Conservation (phyloP, 768 basidiomycete species). For the Boletus rubroflammeus region DNA sequence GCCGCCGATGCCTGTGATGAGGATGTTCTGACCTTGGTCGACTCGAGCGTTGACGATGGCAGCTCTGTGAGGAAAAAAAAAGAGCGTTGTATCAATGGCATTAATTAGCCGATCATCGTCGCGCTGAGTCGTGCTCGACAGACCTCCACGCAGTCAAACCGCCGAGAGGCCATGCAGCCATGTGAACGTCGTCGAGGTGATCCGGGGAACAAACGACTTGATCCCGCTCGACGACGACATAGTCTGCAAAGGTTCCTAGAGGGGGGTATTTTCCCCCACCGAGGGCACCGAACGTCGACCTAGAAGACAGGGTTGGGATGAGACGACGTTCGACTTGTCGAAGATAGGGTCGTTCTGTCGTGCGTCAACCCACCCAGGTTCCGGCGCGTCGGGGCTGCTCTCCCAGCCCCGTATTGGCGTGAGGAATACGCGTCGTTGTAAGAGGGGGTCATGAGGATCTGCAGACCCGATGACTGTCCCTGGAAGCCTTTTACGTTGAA, state of each 20-base stretch:
- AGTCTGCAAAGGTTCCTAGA: slow-evolving; percentile 74
- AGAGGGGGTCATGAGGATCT: slow-evolving; percentile 49
- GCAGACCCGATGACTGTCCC: slow-evolving; percentile 62
- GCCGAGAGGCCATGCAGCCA: slow-evolving; percentile 74
- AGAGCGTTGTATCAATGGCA: background rate
- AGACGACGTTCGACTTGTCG: background rate
- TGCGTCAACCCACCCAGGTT: slow-evolving; percentile 46
- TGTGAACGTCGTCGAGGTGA: slow-evolving; percentile 64
- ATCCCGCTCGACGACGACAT: slow-evolving; percentile 67
- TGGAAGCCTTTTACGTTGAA: slow-evolving; percentile 23
- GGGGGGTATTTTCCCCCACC: slow-evolving; percentile 54
- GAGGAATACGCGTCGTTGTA: slow-evolving; percentile 70
- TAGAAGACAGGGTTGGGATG: background rate
- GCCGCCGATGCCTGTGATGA: slow-evolving; percentile 81
- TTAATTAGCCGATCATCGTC: background rate
- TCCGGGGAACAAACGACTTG: slow-evolving; percentile 62
- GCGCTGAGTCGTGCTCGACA: slow-evolving; percentile 5
- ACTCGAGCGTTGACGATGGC: slow-evolving; percentile 63
- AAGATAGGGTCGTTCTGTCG: background rate
- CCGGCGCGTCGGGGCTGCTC: slow-evolving; percentile 58
- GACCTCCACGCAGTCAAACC: slow-evolving; percentile 86
- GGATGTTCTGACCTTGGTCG: slow-evolving; percentile 60
- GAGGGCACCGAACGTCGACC: slow-evolving; percentile 57
- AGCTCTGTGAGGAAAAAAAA: slow-evolving; percentile 43
- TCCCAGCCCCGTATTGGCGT: slow-evolving; percentile 78